Evolutionary conservation across 1,139 yeast genomes (phyloP), one percentile per base, ranked within the genome.

Genomic region (Debaryomyces nepalensis): DNA sequence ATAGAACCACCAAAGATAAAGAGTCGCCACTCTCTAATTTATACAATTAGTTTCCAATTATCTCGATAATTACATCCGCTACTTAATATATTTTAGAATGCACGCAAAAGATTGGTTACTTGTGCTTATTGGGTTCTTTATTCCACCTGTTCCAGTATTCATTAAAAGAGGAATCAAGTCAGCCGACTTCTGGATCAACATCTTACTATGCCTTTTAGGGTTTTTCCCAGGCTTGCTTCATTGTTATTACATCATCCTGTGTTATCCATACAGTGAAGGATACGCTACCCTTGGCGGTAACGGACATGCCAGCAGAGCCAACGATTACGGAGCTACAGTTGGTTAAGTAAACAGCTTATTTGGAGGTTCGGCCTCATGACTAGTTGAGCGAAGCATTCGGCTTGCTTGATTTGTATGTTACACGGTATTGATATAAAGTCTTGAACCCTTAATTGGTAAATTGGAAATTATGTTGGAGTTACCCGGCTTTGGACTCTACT

Each of bases 111-210:
- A 88, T 64, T 84, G 93, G 86, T 73, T 88, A 50, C 66, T 87
- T 51, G 95, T 88, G 19, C 72, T 88, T 41, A 61, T 88, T 44
- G 91, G 95, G n/a, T 77, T 88, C 48, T 81, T 88, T 57, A 57
- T 87, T 40, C 97, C 97, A 4, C 95, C 95, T 4, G 68, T 88
- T 24, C 91, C 96, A 8, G 96, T 89, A 21, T 76, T 84, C 49
- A 66, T 88, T 50, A 87, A 87, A 63, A 71, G 90, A 50, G 96
- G 96, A 1, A 62, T 84, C 53, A 79, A 79, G 54, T 78, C 89
- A 4, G 81, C 82, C 26, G 95, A 85, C 55, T 79, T 84, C 53
- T 71, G 82, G 64, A 83, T 89, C 55, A 90, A 89, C 63, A 72
- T 90, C 42, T 75, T 87, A 26, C 73, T 90, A 41, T 87, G 91